Conservation (phyloP, 768 basidiomycete species). For the Mycena leptocephala region DNA sequence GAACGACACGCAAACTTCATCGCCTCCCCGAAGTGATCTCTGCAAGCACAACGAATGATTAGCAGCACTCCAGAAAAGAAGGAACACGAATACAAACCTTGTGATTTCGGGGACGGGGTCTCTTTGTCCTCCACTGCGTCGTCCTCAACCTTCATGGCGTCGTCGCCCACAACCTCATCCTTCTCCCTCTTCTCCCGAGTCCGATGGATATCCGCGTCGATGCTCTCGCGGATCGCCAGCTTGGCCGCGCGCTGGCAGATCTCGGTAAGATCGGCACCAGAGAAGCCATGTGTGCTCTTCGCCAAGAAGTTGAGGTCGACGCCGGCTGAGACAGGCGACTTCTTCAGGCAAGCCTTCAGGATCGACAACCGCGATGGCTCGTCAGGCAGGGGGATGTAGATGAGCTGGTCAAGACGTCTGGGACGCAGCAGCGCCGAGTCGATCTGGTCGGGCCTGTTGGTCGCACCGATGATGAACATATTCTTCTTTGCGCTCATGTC, state of each 20-base stretch:
- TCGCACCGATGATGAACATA: conserved; percentile 98
- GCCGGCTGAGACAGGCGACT: conserved; percentile 87
- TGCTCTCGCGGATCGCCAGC: conserved; percentile 95
- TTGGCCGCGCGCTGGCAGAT: conserved; percentile 99
- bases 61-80: conserved; percentile 9
- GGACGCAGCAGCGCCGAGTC: conserved; percentile 95
- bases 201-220: conserved; percentile 90
- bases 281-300: conserved; percentile 96
- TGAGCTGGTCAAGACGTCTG: conserved; percentile 98
- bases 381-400: conserved; percentile 99
- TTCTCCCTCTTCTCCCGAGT: conserved; percentile 87
- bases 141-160: conserved; percentile 82
- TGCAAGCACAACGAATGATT: conserved; percentile 41
- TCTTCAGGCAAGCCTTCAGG: conserved; percentile 92
- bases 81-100: conserved; percentile 59
- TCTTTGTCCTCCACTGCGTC: conserved; percentile 81
- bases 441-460: conserved; percentile 97
- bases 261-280: conserved; percentile 99
- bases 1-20: conserved; percentile 98
- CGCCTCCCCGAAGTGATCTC: conserved; percentile 98
- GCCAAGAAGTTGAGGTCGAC: conserved; percentile 92
- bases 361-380: conserved; percentile 93
- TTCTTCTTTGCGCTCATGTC: conserved; percentile 99
- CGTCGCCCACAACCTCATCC: conserved; percentile 82
- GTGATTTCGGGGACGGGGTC: conserved; percentile 95